Conservation (phyloP, 1,284 basidiomycete genomes). For the Cronartium ribicola region DNA sequence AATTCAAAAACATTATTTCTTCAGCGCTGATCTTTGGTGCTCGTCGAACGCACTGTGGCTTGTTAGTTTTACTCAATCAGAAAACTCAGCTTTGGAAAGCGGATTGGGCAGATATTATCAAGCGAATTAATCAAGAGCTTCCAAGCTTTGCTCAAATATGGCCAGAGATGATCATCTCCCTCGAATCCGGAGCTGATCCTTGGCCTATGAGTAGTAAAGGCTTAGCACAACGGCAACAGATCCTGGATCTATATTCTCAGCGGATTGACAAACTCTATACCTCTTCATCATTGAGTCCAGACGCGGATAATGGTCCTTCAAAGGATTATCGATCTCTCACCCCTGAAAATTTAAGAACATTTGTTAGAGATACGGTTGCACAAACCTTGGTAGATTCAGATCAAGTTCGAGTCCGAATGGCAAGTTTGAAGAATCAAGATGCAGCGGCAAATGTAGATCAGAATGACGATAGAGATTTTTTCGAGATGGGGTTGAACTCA, state of each 20-base stretch:
- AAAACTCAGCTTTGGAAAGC: slow-evolving; percentile 47
- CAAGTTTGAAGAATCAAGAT: not conserved
- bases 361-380: slow-evolving; percentile 45
- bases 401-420: slow-evolving; percentile 1
- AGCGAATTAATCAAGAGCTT: slow-evolving; percentile 4
- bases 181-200: not conserved
- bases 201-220: slow-evolving; percentile 4
- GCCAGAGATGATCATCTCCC: not conserved
- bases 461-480: slow-evolving; percentile 51
- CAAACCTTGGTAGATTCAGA: slow-evolving; percentile 45
- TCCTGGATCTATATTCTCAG: not conserved
- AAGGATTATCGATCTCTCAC: not conserved
- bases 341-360: slow-evolving; percentile 46
- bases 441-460: not conserved
- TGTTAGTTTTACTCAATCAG: slow-evolving; percentile 48
- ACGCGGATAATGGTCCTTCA: not conserved
- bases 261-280: not conserved
- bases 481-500: slow-evolving; percentile 59
- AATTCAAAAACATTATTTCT: slow-evolving; percentile 58
- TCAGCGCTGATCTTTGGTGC: slow-evolving; percentile 49
- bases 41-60: not conserved
- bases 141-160: slow-evolving; percentile 12
- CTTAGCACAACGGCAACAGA: not conserved
- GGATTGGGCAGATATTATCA: not conserved
- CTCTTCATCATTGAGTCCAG: not conserved